Base-by-base conservation (phyloP, 2,329 filamentous ascomycete genomes). In the Exophiala viscosa region DNA sequence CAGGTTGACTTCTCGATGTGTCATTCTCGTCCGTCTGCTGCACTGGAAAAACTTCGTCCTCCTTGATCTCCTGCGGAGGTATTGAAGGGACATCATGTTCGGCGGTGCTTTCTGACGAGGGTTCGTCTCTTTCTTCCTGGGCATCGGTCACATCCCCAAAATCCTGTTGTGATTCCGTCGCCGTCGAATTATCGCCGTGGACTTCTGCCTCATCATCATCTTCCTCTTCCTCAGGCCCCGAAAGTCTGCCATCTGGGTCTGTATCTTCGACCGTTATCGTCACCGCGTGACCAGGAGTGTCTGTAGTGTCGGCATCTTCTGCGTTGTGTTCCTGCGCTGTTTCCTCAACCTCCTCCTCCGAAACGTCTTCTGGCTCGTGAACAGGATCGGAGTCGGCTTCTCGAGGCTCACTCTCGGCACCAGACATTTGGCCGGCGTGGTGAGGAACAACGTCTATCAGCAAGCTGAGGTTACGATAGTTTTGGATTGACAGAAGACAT, bases 1-100 rank as follows among this genome's bases (percentile, higher is more conserved):
- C 48, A 15, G 28, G 36, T 11, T 46, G 42, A 43, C 11, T 38
- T 46, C 44, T 6, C 8, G 41, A 14, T 6, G 23, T 9, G 13
- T 61, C 63, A 54, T 64, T 58, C 28, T 64, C 64, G n/a, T 59
- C 60, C 15, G 58, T 49, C n/a, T 60, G 44, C 31, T 52, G 59
- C 50, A 54, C 41, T 36, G 54, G 66, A 51, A 46, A 40, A 36
- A 45, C 48, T 6, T 60, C 52, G 2, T 54, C 42, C n/a, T n/a
- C 46, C 31, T 34, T 47, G 14, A 40, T 10, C 11, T 50, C 38
- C 14, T 48, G 31, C 13, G 48, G 44, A 11, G 45, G 18, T 35
- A 32, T 23, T 9, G 48, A 17, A 17, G 31, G 43, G 13, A 49
- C 36, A 23, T 40, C 43, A 18, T 45, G 18, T 15, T 45, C 20